Evolutionary conservation across 805 yeast genomes (phyloP), one percentile per base, ranked within the genome.

Genomic region (Candida chilensis): DNA sequence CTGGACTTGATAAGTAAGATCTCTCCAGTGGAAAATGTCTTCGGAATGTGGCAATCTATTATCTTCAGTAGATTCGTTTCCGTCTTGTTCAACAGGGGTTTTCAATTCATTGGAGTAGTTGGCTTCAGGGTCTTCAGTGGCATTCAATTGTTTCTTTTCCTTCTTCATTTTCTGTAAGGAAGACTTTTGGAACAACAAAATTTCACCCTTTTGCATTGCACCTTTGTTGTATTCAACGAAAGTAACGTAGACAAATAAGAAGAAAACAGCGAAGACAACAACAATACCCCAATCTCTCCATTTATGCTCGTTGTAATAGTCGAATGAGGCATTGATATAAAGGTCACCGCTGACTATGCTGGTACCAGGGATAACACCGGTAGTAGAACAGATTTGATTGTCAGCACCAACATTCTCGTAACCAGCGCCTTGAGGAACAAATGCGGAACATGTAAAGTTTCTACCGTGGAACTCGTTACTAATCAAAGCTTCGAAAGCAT

Each of bases 1-100:
- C 44, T 72, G 66, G 34, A 82, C 75, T 38, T 76, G 80, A 48
- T 80, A 82, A 45, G 78, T 71, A 27, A 82, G 74, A 46, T 82
- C 70, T 52, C 73, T 71, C 94, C 94, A 82, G 47, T 77, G 84
- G 67, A 80, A 80, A 24, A 78, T 72, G 31, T 74, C 75, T 14
- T 53, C 54, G 30, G 41, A 31, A 8, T 35, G 27, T 15, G 43
- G 39, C 12, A 38, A 29, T 13, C 24, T 44, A 13, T 52, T 48
- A 15, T 49, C 54, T 13, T 41, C 50, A 21, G 36, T 38, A 18
- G 31, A 37, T 16, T 33, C 44, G 11, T 34, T 37, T n/a, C 34
- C 40, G 10, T 34, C 24, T n/a, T 39, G 38, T 10, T 34, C 46
- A 15, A 22, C 28, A 18, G 24, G 36, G 16, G 11, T 38, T 11